Conservation (phyloP, 1,139 yeast genomes). For the Lodderomyces parapsilosis region DNA sequence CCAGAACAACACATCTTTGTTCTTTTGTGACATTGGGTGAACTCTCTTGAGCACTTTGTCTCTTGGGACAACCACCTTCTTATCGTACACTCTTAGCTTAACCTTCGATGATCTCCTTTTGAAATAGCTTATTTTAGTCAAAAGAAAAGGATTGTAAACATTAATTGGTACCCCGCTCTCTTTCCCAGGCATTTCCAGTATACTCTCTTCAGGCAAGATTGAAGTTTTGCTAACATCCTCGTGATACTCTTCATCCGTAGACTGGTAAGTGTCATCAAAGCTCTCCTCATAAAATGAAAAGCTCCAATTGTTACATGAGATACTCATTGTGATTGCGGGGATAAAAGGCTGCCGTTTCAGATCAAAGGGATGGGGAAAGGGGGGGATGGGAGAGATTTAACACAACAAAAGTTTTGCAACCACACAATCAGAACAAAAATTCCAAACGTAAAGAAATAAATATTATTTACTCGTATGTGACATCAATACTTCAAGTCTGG, state of each 20-base stretch:
- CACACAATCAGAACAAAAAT: neutral
- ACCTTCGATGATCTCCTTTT: slow-evolving; percentile 8
- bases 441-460: slow-evolving; percentile 10
- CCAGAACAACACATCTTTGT: slow-evolving; percentile 8
- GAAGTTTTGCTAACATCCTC: neutral
- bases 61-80: slow-evolving; percentile 4
- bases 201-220: neutral
- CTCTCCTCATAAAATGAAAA: slow-evolving; percentile 13
- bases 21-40: neutral
- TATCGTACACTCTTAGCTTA: slow-evolving; percentile 7
- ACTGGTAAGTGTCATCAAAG: slow-evolving; percentile 4
- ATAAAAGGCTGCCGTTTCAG: neutral
- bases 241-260: neutral
- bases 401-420: neutral
- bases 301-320: slow-evolving; percentile 11
- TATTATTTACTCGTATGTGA: slow-evolving; percentile 11
- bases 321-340: neutral
- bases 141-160: slow-evolving; percentile 13
- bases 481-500: slow-evolving; percentile 23
- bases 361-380: no score
- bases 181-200: neutral
- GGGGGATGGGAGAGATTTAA: neutral
- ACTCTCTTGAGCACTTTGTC: neutral
- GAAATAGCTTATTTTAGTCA: slow-evolving; percentile 14
- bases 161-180: slow-evolving; percentile 1